phyloP scores from a whole-genome alignment of 495 filamentous ascomycete species.

The Penicillium silybi region DNA sequence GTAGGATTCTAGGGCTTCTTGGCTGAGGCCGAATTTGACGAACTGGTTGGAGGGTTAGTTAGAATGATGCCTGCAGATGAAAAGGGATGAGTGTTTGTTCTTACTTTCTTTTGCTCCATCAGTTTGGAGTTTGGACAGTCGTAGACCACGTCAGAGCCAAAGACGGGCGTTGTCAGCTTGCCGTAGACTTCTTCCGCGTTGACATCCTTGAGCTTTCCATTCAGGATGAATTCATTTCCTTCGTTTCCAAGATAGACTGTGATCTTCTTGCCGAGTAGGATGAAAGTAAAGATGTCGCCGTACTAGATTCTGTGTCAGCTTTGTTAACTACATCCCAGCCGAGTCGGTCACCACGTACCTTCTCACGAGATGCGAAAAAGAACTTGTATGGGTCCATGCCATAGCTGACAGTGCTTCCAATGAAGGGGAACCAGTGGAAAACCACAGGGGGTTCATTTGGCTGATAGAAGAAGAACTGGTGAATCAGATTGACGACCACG shows the following conservation, averaged over 20 bases:
- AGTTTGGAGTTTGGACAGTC: conserved; percentile 84
- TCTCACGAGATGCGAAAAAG: conserved; percentile 63
- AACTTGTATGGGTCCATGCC: conserved; percentile 81
- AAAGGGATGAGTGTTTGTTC: neutral
- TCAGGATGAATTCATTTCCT: conserved; percentile 84
- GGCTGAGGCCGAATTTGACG: conserved; percentile 80
- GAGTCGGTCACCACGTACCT: conserved; percentile 47
- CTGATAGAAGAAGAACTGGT: conserved; percentile 66
- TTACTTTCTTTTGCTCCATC: conserved; percentile 75
- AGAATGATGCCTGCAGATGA: neutral
- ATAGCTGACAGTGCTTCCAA: conserved; percentile 76
- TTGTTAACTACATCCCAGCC: neutral
- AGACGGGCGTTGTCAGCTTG: conserved; percentile 78
- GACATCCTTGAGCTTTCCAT: conserved; percentile 77
- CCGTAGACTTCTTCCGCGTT: conserved; percentile 80
- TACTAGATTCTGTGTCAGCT: conserved; percentile 45
- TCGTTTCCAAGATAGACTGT: conserved; percentile 73
- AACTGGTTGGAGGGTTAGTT: conserved; percentile 47
- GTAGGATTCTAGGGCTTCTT: conserved; percentile 69
- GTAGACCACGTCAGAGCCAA: conserved; percentile 82
- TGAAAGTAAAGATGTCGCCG: conserved; percentile 77
- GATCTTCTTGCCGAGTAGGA: conserved; percentile 69
- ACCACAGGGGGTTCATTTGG: conserved; percentile 74
- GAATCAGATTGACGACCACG: conserved; percentile 62
- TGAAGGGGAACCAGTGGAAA: conserved; percentile 77